Evolutionary conservation across 805 yeast genomes (phyloP).

Genomic region (Ogataea trehaloabstinens): DNA sequence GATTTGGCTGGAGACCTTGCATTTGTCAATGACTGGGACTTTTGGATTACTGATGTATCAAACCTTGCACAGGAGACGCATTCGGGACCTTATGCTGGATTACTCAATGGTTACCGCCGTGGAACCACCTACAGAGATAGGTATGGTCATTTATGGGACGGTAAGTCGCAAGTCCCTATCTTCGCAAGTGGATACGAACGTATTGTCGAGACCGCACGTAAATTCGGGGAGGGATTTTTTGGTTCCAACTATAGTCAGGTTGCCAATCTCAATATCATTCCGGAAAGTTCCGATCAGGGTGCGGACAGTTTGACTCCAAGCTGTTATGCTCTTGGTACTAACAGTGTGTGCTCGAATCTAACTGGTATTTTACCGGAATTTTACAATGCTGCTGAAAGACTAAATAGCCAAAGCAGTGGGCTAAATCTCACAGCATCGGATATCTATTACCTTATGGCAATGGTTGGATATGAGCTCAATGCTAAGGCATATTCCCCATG

Average conservation of each 20-base stretch:
- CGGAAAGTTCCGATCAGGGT: conserved; percentile 47
- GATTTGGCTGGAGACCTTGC: conserved; percentile 40
- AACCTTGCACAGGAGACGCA: conserved; percentile 44
- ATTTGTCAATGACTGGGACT: conserved; percentile 46
- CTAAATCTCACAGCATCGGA: conserved; percentile 49
- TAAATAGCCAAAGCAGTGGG: conserved; percentile 51
- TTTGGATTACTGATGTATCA: conserved; percentile 20
- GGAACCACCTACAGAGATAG: conserved; percentile 49
- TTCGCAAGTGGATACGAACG: conserved; percentile 54
- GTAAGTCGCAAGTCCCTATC: conserved; percentile 39
- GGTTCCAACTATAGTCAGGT: conserved; percentile 38
- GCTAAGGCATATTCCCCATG: conserved; percentile 62
- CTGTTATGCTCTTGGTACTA: conserved; percentile 32
- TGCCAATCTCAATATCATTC: conserved; percentile 39
- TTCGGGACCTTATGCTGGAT: conserved; percentile 50
- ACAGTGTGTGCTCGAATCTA: conserved; percentile 32
- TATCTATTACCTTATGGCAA: conserved; percentile 47
- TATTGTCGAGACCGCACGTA: conserved; percentile 47
- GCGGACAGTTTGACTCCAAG: conserved; percentile 49
- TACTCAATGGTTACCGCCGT: conserved; percentile 41
- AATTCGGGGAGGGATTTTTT: conserved; percentile 57
- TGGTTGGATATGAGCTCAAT: conserved; percentile 71
- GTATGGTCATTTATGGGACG: conserved; percentile 46
- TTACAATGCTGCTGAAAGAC: conserved; percentile 48
- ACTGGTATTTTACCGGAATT: conserved; percentile 37